Percentiles rank a stretch among this genome's conserved stretches.
These are phyloP conservation scores for Amaranthus hypochondriacus DNA, from an alignment of 148 eudicot genomes.

Conservation along the genomic window DNA sequence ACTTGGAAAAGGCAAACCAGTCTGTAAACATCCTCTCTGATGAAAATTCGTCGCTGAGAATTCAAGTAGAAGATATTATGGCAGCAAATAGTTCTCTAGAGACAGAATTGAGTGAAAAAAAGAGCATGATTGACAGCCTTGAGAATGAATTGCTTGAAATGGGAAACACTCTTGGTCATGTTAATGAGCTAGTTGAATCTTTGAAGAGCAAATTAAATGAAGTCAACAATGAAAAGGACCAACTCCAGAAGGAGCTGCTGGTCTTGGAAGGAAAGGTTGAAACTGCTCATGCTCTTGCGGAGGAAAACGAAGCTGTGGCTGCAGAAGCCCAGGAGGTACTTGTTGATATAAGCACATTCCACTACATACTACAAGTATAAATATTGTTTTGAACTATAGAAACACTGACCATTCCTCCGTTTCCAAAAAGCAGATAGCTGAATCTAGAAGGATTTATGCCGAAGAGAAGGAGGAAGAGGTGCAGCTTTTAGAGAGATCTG, in stretches of 20 bases:
- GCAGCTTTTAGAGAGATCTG: conserved; percentile 78
- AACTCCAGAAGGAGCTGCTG: conserved; percentile 39
- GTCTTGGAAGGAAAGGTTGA: conserved; percentile 60
- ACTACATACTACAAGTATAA: background rate
- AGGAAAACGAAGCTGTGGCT: conserved; percentile 72
- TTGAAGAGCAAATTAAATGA: conserved; percentile 44
- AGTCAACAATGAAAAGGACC: conserved; percentile 50
- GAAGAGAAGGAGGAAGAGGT: conserved; percentile 93
- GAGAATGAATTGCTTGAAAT: conserved; percentile 56
- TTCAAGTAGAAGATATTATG: conserved; percentile 33
- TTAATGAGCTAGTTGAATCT: conserved; percentile 47
- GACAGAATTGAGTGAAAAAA: conserved; percentile 50
- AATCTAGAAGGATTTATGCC: conserved; percentile 52
- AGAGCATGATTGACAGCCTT: conserved; percentile 42
- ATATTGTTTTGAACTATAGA: conserved; percentile 3
- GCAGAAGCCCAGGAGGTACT: conserved; percentile 74
- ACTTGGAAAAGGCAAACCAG: conserved; percentile 44
- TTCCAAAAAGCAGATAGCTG: conserved; percentile 48
- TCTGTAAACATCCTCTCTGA: conserved; percentile 36
- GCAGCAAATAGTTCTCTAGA: conserved; percentile 43
- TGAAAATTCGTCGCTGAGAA: conserved; percentile 46
- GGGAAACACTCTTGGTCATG: conserved; percentile 44
- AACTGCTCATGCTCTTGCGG: conserved; percentile 70
- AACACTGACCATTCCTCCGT: background rate
- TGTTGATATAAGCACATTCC: background rate